Evolutionary conservation across 495 filamentous ascomycete genomes (phyloP).

Genomic region (Xylaria cubensis): DNA sequence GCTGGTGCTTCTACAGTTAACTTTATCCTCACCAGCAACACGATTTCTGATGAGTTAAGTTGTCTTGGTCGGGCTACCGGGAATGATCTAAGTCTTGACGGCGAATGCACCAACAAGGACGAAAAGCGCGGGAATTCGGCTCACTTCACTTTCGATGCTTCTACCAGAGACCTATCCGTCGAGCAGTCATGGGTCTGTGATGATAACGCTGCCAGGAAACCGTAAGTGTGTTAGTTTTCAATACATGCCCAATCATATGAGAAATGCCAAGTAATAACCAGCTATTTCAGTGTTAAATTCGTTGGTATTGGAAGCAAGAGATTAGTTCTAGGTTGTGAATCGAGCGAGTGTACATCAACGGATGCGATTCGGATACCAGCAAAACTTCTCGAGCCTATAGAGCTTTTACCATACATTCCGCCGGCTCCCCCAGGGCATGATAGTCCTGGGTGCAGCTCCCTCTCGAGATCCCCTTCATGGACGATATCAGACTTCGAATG

Average conservation of each 20-base stretch:
- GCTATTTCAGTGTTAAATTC: background rate
- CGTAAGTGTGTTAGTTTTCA: constrained; percentile 16
- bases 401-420: background rate
- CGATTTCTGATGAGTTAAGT: background rate
- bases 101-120: background rate
- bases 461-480: background rate
- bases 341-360: background rate
- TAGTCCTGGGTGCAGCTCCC: background rate
- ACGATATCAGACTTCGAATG: background rate
- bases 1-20: background rate
- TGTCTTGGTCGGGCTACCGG: background rate
- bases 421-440: background rate
- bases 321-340: background rate
- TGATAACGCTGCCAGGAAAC: background rate
- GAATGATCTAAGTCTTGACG: background rate
- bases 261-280: constrained; percentile 3
- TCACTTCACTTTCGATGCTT: background rate
- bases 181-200: background rate
- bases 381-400: background rate
- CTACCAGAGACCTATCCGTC: background rate
- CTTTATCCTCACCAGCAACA: constrained; percentile 1
- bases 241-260: background rate
- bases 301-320: background rate
- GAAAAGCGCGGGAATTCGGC: background rate
- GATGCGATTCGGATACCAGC: background rate